Conservation (phyloP, 345 rosid species). For the Eucalyptus marginata region DNA sequence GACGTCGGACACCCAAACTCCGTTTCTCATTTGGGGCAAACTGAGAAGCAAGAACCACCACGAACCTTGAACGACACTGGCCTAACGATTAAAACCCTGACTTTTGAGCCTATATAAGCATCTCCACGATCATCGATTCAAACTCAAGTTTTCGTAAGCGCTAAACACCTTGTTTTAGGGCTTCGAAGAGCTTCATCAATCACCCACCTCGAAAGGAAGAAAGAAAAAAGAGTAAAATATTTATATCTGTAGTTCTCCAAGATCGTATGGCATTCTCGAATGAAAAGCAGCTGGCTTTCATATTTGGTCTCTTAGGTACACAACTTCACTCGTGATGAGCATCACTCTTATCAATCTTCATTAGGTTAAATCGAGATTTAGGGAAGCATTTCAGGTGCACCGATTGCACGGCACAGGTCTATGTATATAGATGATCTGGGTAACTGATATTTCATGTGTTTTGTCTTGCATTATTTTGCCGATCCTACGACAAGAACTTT, state of each 20-base stretch:
- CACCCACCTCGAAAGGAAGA: not conserved
- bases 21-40: not conserved
- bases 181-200: not conserved
- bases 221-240: not conserved
- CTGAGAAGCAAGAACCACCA: not conserved
- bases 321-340: not conserved
- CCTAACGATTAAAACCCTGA: not conserved
- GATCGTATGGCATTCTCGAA: constrained; percentile 21
- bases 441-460: not conserved
- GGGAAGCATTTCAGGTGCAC: not conserved
- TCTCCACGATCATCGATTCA: not conserved
- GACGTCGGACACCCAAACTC: not conserved
- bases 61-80: not conserved
- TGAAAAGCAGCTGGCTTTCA: constrained; percentile 27
- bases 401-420: not conserved
- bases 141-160: not conserved
- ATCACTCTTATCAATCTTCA: not conserved
- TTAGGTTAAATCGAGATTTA: not conserved
- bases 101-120: not conserved
- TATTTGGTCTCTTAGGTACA: constrained; percentile 62
- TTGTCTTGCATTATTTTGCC: not conserved
- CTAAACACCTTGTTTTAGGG: not conserved
- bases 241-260: not conserved
- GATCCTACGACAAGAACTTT: not conserved
- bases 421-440: not conserved